Conservation (phyloP, 2,329 filamentous ascomycete species). For the Ceratocystis papillata region DNA sequence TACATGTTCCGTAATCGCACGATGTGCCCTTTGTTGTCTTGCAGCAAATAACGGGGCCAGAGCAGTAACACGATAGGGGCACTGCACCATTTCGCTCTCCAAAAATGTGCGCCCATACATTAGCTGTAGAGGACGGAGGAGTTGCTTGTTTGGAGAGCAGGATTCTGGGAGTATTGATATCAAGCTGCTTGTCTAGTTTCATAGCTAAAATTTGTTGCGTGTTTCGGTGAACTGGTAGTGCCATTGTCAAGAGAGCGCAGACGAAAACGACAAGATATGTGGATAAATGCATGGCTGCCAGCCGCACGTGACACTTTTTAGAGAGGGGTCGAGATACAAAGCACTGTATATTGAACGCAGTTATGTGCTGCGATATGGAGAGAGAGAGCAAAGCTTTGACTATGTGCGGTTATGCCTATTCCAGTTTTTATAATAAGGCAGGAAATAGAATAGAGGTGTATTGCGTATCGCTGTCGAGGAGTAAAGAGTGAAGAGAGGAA, state of each 20-base stretch:
- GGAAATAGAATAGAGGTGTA: too few species aligned
- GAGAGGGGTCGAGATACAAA: background rate
- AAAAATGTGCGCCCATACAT: slow-evolving; percentile 18
- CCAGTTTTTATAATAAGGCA: too few species aligned
- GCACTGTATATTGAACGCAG: background rate
- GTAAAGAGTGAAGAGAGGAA: too few species aligned
- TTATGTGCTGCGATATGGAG: background rate
- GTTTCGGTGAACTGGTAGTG: background rate
- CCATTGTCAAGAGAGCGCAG: background rate
- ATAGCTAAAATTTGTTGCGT: background rate
- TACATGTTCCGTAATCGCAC: slow-evolving; percentile 19
- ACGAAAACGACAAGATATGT: background rate
- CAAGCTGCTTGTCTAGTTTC: background rate
- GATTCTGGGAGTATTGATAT: background rate
- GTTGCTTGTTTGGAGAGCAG: background rate
- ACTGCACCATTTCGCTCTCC: slow-evolving; percentile 20
- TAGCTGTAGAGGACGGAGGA: background rate
- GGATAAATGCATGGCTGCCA: background rate
- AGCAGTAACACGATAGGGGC: slow-evolving; percentile 17
- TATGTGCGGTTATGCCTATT: too few species aligned
- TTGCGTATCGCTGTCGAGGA: too few species aligned
- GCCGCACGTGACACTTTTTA: background rate
- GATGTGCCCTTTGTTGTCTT: slow-evolving; percentile 20
- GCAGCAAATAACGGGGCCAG: slow-evolving; percentile 20
- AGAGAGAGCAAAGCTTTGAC: background rate